Base-by-base conservation (phyloP, 176 grass and related monocot species). In the Metroxylon sagu region DNA sequence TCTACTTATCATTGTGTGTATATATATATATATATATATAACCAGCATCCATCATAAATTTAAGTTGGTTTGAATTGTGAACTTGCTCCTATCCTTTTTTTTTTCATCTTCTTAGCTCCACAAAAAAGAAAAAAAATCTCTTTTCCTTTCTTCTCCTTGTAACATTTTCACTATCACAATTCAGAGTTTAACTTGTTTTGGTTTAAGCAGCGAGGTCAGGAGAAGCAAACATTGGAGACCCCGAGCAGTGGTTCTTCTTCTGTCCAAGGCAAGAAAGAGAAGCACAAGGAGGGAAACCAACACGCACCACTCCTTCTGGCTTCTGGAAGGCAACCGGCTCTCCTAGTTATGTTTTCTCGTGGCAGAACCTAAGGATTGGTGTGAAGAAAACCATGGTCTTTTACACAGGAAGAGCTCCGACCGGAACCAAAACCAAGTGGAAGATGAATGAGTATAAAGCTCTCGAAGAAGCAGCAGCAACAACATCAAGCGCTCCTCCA, bases 361-460 rank as follows among this genome's bases (percentile, higher is more conserved):
- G 51, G 0, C 5, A 50, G 58, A 73, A 49, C 71, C 69, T 26
- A 1, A 70, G 59, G 17, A 64, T 95, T 28, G 84, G 84, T 1
- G 66, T 74, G 67, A 95, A 82, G 84, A 66, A 75, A 50, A 95
- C 89, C 49, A 88, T 95, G 84, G 89, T 95, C 18, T 95, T 95
- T 59, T 95, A 95, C 71, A 1, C 70, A 29, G 89, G 89, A n/a
- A 73, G 84, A 60, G 74, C 78, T 0, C 84, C 84, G 6, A 68
- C 49, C 0, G 78, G 81, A 25, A 71, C 18, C 54, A 85, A 77
- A 74, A 95, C 84, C 5, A 55, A 19, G 1, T 95, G 89, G 89
- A 95, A 95, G 84, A 88, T 95, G 84, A 95, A 95, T 39, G 81
- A 95, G 74, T 95, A 95, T 58, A 85, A 84, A 74, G 71, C 74